A percentile compares a stretch with the other conserved stretches of the same genome.
Evolutionary conservation across 768 basidiomycete species (phyloP).

Genomic region (Lyophyllum decastes): DNA sequence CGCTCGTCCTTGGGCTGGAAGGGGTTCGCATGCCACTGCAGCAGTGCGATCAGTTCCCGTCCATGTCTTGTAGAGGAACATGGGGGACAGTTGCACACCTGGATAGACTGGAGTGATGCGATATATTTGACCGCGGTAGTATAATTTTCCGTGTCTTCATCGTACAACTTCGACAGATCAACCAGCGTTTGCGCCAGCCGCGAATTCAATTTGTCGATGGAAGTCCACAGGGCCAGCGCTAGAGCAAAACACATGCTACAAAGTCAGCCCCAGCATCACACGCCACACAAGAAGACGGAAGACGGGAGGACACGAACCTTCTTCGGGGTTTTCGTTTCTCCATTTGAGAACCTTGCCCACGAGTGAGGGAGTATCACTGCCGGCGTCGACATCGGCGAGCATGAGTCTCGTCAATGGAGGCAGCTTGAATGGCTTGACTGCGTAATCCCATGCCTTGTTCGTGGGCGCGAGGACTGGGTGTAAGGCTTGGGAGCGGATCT

Average conservation of each 20-base stretch:
- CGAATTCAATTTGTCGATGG: constrained; percentile 63
- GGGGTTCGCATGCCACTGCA: constrained; percentile 63
- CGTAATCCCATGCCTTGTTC: constrained; percentile 76
- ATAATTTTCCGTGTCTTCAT: constrained; percentile 51
- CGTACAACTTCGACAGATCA: constrained; percentile 50
- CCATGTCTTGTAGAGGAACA: neutral
- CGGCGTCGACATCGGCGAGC: constrained; percentile 94
- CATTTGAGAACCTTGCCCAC: constrained; percentile 91
- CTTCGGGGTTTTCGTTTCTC: constrained; percentile 64
- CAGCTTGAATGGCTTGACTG: constrained; percentile 69
- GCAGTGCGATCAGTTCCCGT: neutral
- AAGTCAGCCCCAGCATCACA: constrained; percentile 8
- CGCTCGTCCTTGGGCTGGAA: constrained; percentile 44
- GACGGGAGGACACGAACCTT: constrained; percentile 41
- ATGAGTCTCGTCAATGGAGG: constrained; percentile 84
- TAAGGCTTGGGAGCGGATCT: constrained; percentile 32
- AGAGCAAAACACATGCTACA: constrained; percentile 2
- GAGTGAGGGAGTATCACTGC: constrained; percentile 93
- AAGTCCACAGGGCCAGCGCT: constrained; percentile 70
- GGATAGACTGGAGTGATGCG: constrained; percentile 56
- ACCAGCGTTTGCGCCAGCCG: constrained; percentile 54
- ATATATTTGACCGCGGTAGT: constrained; percentile 60
- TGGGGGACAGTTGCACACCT: constrained; percentile 37
- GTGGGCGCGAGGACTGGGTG: constrained; percentile 58
- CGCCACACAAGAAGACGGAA: neutral